Base-by-base conservation (phyloP, 2,329 filamentous ascomycete genomes). In the Xylariaceae sp. region DNA sequence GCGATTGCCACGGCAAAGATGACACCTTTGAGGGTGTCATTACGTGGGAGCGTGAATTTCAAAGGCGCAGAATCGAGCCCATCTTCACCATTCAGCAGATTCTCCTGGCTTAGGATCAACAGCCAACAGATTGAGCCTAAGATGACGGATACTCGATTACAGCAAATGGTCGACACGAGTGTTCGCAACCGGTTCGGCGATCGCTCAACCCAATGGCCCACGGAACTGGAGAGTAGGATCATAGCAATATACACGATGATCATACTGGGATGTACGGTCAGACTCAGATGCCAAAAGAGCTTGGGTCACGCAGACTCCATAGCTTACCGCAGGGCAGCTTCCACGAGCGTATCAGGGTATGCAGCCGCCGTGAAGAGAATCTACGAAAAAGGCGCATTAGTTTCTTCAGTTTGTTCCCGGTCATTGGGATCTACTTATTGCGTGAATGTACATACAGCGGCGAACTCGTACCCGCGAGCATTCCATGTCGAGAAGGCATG, bases 401-500 rank as follows among this genome's bases (percentile, higher is more conserved):
- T 48, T 6, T 55, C 42, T 10, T 34, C 17, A 18, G 17, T 18
- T 18, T 18, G 1, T 18, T 2, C 17, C 3, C 23, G 23, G 23
- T 30, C 23, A 30, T 5, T 30, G 15, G 15, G 3, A 49, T 11
- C 8, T 48, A 23, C 13, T 48, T 10, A n/a, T 5, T 10, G 10
- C n/a, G n/a, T 4, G 7, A 34, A 35, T 47, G 34, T 13, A 77
- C 64, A 72, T 75, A 82, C 76, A 11, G 78, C 77, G n/a, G 78
- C 80, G 60, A 83, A 83, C 66, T 83, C 80, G 61, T 82, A 84
- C 53, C 77, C 76, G 51, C 82, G 76, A 4, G 80, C 78, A 68
- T 83, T 84, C 81, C 80, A 84, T 45, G 80, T 80, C 13, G 82
- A 83, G 4, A 84, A 73, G 55, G 79, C 77, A 68, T 84, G 81